Evolutionary conservation across 257 asterid species (phyloP), one percentile per base, ranked within the genome.

Genomic region (Mentha longifolia): DNA sequence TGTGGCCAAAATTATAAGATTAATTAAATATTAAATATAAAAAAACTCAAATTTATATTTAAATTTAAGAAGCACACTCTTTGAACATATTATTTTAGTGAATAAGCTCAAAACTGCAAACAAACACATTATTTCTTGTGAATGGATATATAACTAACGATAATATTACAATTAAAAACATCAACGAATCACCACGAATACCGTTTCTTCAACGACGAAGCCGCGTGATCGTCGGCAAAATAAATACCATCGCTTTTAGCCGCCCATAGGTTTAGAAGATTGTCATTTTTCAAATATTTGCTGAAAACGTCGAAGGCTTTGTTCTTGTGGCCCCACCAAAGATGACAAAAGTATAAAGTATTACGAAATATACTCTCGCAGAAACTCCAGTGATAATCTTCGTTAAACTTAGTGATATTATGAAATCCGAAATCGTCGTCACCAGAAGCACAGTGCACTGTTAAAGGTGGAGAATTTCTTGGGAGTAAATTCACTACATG

Each of bases 401-500:
- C 39, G 3, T 9, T 31, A 11, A 2, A 20, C 6, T 1, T 33
- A 1, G 35, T 20, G 11, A 41, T 11, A 11, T 46, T 62, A 12
- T 12, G 33, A 41, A 3, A 41, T n/a, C 68, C 68, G 0, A 62
- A 20, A 62, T 62, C 68, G 8, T 62, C 54, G 7, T 62, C 68
- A 0, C 7, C 3, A 0, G 54, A 62, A 9, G 52, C 54, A 22
- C 54, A 62, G 9, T 62, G 68, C 31, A 62, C 1, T 0, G 11
- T 62, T 12, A 62, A 7, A 10, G 37, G 19, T n/a, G 22, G 0
- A 2, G 65, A 59, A 8, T 59, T 14, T 30, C n/a, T 59, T 3
- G 65, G 65, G 22, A 59, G 65, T 31, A 30, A 8, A 59, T 59
- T 59, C 7, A 59, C 25, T 0, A 59, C 45, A 59, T 14, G 14